Base-by-base conservation (phyloP, 164 flowering plant genomes). In the Umbellularia californica region DNA sequence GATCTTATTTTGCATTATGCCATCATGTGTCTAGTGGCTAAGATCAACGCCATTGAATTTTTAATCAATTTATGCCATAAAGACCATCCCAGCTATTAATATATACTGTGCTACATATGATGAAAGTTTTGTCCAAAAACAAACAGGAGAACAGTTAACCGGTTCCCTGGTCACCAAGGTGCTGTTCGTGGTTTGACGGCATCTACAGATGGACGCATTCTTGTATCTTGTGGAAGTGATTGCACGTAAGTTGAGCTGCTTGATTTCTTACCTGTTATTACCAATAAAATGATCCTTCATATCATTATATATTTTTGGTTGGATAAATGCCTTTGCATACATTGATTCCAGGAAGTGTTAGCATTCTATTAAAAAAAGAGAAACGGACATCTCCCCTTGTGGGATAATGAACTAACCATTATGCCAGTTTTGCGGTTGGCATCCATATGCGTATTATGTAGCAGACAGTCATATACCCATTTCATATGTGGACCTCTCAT, bases 151-250 rank as follows among this genome's bases (percentile, higher is more conserved):
- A 90, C 97, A 72, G 91, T 95, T 74, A 82, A 88, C 76, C 94
- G 87, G 75, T 95, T 88, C 85, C 90, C 90, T 81, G 99, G 99
- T 52, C 98, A 93, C 73, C 88, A 86, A 85, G 94, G 94, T 82
- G 91, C 96, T 65, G 99, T 95, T 7, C 81, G 80, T 58, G 99
- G 99, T 67, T 78, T 95, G 77, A 83, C 98, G n/a, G 91, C 79
- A 68, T 95, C 99, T 69, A 90, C 94, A n/a, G 95, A 95, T 90
- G 99, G 99, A 12, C 82, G 85, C 3, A 72, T 88, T 74, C 91
- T 95, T 58, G 84, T 95, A 58, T 95, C 99, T 5, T 93, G 98
- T 77, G 97, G 99, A 77, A 84, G 81, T 71, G 99, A 95, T 90
- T 83, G 89, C 91, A 95, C 90, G 98, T 95, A 87, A 86, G 90